Evolutionary conservation across 2,329 filamentous ascomycete species (phyloP).

Genomic region (Stagonosporopsis cucurbitacearum): DNA sequence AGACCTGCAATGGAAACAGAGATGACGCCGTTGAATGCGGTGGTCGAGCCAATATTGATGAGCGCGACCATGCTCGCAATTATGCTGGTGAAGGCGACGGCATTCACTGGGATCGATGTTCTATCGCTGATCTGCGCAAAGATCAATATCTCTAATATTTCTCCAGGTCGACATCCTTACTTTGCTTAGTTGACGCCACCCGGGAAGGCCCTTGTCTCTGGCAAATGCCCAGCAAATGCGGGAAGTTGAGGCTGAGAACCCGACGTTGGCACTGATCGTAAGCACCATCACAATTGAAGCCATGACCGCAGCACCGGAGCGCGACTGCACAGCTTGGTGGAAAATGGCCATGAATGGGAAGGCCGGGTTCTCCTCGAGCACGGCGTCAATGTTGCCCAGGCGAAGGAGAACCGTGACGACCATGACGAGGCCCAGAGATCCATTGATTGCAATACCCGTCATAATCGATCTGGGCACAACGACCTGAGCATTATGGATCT

Average conservation of each 20-base stretch:
- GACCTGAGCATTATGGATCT: conserved; percentile 38
- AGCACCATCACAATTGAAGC: conserved; percentile 39
- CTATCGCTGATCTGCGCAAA: conserved; percentile 25
- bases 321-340: conserved; percentile 31
- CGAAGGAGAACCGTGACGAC: conserved; percentile 37
- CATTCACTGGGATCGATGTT: conserved; percentile 45
- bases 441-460: conserved; percentile 47
- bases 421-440: conserved; percentile 47
- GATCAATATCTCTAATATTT: conserved; percentile 23
- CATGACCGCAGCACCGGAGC: conserved; percentile 55
- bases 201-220: conserved; percentile 51
- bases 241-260: conserved; percentile 46
- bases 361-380: conserved; percentile 50
- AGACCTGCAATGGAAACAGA: conserved; percentile 37
- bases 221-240: conserved; percentile 52
- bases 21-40: conserved; percentile 39
- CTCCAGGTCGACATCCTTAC: conserved; percentile 8
- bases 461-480: conserved; percentile 48
- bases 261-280: conserved; percentile 44
- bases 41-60: conserved; percentile 55
- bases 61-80: conserved; percentile 53
- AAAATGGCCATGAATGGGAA: conserved; percentile 58
- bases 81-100: conserved; percentile 37
- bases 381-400: conserved; percentile 43
- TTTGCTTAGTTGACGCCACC: conserved; percentile 31